Conservation (phyloP, 2,329 filamentous ascomycete species). For the Emergomyces pasteurianus region DNA sequence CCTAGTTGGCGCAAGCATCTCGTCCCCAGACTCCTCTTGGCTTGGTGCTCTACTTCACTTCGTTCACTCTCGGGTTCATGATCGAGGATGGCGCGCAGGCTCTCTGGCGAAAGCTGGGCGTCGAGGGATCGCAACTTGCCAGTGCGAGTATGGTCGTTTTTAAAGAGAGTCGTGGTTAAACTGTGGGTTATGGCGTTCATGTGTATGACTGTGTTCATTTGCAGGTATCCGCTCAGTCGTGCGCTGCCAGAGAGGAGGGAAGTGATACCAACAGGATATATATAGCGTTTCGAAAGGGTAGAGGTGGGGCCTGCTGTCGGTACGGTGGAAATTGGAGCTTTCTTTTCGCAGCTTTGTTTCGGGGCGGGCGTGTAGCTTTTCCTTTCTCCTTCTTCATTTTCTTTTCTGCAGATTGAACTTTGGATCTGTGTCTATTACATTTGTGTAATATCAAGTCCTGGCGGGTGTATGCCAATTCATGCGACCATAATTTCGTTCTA, state of each 20-base stretch:
- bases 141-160: not conserved
- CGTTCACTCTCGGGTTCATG: slow-evolving; percentile 16
- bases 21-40: slow-evolving; percentile 7
- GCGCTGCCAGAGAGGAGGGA: not conserved
- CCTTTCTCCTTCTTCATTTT: not conserved
- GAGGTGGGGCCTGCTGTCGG: not conserved
- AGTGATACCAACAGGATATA: not conserved
- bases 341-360: not conserved
- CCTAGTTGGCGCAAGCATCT: slow-evolving; percentile 11
- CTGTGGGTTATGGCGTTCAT: not conserved
- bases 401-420: too few species aligned
- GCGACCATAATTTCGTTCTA: not conserved
- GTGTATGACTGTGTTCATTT: not conserved
- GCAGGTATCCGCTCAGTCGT: not conserved
- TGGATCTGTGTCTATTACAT: too few species aligned
- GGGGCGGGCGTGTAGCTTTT: not conserved
- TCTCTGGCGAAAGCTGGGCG: slow-evolving; percentile 9
- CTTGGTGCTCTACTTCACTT: slow-evolving; percentile 16
- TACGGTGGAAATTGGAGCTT: not conserved
- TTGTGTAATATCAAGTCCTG: too few species aligned
- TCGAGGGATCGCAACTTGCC: not conserved
- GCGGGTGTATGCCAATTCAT: not conserved
- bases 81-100: slow-evolving; percentile 19
- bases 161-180: not conserved
- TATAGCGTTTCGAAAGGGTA: not conserved